Evolutionary conservation across 495 filamentous ascomycete genomes (phyloP).

Genomic region (Sabuloglossum arenarium): DNA sequence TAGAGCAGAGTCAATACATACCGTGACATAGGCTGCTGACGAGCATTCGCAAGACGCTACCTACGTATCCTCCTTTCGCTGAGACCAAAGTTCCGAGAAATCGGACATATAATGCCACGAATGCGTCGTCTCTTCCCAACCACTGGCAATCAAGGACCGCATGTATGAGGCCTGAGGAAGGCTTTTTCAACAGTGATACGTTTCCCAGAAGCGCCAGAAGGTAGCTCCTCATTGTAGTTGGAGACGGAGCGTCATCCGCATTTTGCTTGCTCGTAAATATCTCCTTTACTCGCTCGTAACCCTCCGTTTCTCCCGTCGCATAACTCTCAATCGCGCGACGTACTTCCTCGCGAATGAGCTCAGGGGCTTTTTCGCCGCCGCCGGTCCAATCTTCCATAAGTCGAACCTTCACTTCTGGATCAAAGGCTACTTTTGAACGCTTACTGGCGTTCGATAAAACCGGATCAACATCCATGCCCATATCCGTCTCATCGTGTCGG

Average conservation of each 20-base stretch:
- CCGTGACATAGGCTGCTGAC: slow-evolving; percentile 46
- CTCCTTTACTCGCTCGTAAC: slow-evolving; percentile 53
- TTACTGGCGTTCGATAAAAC: slow-evolving; percentile 27
- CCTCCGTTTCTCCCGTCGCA: slow-evolving; percentile 41
- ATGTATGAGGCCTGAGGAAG: slow-evolving; percentile 52
- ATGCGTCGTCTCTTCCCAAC: slow-evolving; percentile 66
- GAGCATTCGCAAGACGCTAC: slow-evolving; percentile 51
- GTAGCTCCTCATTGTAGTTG: slow-evolving; percentile 43
- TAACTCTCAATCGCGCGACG: slow-evolving; percentile 49
- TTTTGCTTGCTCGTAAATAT: slow-evolving; percentile 32
- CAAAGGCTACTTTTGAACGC: slow-evolving; percentile 53
- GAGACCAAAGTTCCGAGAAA: slow-evolving; percentile 66
- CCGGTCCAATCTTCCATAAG: slow-evolving; percentile 26
- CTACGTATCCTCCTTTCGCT: slow-evolving; percentile 47
- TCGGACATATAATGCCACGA: slow-evolving; percentile 56
- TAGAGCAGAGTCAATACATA: slow-evolving; percentile 11
- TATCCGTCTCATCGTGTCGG: slow-evolving; percentile 19
- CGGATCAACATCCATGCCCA: slow-evolving; percentile 13
- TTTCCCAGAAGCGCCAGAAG: slow-evolving; percentile 58
- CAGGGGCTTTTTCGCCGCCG: slow-evolving; percentile 28
- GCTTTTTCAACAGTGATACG: slow-evolving; percentile 44
- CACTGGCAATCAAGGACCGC: slow-evolving; percentile 56
- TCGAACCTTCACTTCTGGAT: slow-evolving; percentile 43
- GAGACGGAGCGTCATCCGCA: slow-evolving; percentile 26
- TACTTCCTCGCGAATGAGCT: slow-evolving; percentile 47